phyloP scores from a whole-genome alignment of 1,284 basidiomycete genomes.

The Afroboletus lepidellus region DNA sequence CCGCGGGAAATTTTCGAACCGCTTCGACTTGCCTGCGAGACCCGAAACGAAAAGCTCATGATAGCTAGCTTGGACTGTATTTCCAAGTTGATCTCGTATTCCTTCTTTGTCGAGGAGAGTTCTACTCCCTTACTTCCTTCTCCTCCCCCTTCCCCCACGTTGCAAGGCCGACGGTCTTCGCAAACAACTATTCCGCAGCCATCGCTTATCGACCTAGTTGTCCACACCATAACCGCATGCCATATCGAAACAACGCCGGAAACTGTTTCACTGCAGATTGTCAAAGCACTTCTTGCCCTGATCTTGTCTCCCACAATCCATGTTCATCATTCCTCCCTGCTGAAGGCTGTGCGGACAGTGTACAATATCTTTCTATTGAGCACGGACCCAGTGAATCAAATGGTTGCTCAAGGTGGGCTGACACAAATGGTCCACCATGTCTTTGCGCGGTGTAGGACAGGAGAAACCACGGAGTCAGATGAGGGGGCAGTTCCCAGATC shows the following conservation, averaged over 20 bases:
- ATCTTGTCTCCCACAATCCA: slow-evolving; percentile 83
- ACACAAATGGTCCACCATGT: slow-evolving; percentile 98
- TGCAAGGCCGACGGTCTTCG: slow-evolving; percentile 46
- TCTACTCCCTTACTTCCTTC: slow-evolving; percentile 42
- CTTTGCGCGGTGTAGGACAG: slow-evolving; percentile 71
- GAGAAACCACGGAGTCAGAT: slow-evolving; percentile 32
- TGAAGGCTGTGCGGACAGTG: slow-evolving; percentile 94
- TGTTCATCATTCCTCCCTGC: slow-evolving; percentile 90
- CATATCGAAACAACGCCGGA: slow-evolving; percentile 87
- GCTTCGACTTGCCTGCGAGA: slow-evolving; percentile 90
- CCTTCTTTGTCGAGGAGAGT: slow-evolving; percentile 79
- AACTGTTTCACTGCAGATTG: slow-evolving; percentile 89
- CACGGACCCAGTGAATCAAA: slow-evolving; percentile 87
- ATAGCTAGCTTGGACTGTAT: slow-evolving; percentile 95
- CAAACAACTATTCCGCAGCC: slow-evolving; percentile 55
- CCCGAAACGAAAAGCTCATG: slow-evolving; percentile 87
- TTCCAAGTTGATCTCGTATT: slow-evolving; percentile 93
- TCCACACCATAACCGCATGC: slow-evolving; percentile 90
- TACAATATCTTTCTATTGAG: slow-evolving; percentile 96
- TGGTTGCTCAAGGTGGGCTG: slow-evolving; percentile 93
- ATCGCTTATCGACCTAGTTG: slow-evolving; percentile 86
- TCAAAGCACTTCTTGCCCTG: slow-evolving; percentile 88
- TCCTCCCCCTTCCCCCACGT: slow-evolving; percentile 69
- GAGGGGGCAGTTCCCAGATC: slow-evolving; percentile 22
- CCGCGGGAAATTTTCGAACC: slow-evolving; percentile 92